These are phyloP conservation scores for Orbilia brochopaga DNA, from an alignment of 2,329 filamentous ascomycete species.

Conservation along the genomic window DNA sequence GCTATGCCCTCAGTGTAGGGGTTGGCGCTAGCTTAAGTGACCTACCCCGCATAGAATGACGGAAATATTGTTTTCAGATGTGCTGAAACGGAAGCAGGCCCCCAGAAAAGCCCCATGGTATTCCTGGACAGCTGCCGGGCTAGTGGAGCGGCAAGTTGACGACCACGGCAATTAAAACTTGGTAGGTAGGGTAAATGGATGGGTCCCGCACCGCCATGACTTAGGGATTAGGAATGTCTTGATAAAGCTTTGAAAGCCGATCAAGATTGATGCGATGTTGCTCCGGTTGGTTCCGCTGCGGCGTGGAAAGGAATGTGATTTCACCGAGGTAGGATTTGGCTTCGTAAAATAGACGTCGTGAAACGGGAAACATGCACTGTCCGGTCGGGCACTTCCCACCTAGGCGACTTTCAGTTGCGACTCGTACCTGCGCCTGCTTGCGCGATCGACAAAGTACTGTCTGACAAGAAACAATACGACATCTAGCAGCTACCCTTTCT, in stretches of 20 bases:
- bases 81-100: constrained; percentile 18
- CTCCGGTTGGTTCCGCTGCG: no score
- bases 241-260: no score
- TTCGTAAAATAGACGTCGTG: no score
- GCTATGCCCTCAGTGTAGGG: constrained; percentile 9
- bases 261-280: no score
- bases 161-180: constrained; percentile 10
- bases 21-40: background rate
- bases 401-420: no score
- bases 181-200: constrained; percentile 7
- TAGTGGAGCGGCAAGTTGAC: constrained; percentile 12
- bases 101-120: constrained; percentile 20
- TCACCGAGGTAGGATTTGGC: no score
- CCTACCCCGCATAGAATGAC: constrained; percentile 28
- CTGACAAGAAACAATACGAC: background rate
- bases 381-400: no score
- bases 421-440: background rate
- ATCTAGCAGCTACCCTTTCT: background rate
- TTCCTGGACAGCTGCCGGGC: constrained; percentile 24
- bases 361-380: no score
- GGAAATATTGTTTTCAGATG: constrained; percentile 8
- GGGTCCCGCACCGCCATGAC: background rate
- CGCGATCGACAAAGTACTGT: background rate
- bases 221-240: no score
- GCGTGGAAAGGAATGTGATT: no score